These are phyloP conservation scores for Phylloporus sp. DNA, from an alignment of 768 basidiomycete species.

Conservation along the genomic window DNA sequence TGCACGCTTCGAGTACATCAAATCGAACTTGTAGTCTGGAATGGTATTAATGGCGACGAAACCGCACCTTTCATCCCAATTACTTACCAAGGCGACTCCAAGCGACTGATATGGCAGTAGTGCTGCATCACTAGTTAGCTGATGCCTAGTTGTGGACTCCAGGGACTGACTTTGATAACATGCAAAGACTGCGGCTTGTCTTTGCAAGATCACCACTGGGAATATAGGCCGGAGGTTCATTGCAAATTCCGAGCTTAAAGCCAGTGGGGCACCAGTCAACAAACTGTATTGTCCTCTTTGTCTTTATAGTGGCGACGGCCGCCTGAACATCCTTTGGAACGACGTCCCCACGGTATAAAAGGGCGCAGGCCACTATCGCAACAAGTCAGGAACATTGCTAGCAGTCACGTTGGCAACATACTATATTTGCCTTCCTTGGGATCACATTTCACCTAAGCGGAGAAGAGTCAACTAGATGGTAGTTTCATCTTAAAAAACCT, in stretches of 20 bases:
- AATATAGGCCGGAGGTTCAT: conserved; percentile 87
- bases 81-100: conserved; percentile 78
- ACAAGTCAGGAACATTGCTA: conserved; percentile 12
- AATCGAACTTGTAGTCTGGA: conserved; percentile 93
- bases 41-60: conserved; percentile 4
- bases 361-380: conserved; percentile 75
- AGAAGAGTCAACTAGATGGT: conserved; percentile 2
- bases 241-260: conserved; percentile 98
- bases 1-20: conserved; percentile 94
- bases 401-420: conserved; percentile 35
- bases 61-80: not conserved
- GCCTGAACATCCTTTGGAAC: conserved; percentile 94
- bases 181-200: conserved; percentile 90
- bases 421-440: conserved; percentile 99
- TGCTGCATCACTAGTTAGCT: conserved; percentile 40
- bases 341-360: conserved; percentile 93
- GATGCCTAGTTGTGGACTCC: not conserved
- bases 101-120: conserved; percentile 88
- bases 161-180: conserved; percentile 76
- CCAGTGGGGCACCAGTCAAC: conserved; percentile 99
- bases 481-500: not conserved
- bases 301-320: conserved; percentile 92
- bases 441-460: conserved; percentile 69
- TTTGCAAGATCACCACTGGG: conserved; percentile 96
- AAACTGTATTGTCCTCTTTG: conserved; percentile 96